Percentiles rank a stretch among this genome's conserved stretches.
phyloP scores from a whole-genome alignment of 441 rosid genomes.

The Erysimum cheiri region DNA sequence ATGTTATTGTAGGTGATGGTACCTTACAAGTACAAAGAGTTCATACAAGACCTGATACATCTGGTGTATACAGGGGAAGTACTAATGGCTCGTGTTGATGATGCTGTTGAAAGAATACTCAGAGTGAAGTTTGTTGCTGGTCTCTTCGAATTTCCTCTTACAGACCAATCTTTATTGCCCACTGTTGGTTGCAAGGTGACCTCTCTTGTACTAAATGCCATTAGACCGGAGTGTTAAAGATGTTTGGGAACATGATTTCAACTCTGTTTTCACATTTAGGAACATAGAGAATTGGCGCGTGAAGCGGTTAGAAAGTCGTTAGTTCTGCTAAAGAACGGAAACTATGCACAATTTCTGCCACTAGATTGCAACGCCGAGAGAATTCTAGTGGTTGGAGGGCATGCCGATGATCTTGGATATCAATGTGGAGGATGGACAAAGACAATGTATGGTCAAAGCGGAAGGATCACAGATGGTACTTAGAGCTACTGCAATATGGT shows the following conservation, averaged over 20 bases:
- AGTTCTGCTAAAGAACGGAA: slow-evolving; percentile 81
- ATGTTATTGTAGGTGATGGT: slow-evolving; percentile 77
- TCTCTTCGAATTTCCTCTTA: slow-evolving; percentile 71
- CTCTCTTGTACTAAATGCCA: background rate
- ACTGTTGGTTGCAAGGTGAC: slow-evolving; percentile 77
- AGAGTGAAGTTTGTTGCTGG: slow-evolving; percentile 83
- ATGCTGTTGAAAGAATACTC: slow-evolving; percentile 78
- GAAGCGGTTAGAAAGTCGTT: slow-evolving; percentile 88
- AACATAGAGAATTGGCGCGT: slow-evolving; percentile 71
- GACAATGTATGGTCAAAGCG: slow-evolving; percentile 64
- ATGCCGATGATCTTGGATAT: slow-evolving; percentile 82
- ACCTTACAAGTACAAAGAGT: slow-evolving; percentile 54
- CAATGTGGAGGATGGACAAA: slow-evolving; percentile 97
- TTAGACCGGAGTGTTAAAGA: background rate
- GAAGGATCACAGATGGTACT: slow-evolving; percentile 79
- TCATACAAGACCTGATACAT: slow-evolving; percentile 51
- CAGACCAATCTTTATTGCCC: slow-evolving; percentile 62
- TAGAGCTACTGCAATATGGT: slow-evolving; percentile 2
- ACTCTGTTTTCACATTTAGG: slow-evolving; percentile 45
- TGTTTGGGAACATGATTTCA: background rate
- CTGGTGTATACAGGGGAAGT: slow-evolving; percentile 71
- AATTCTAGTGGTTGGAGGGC: slow-evolving; percentile 77
- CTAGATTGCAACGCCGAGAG: slow-evolving; percentile 57
- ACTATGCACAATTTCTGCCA: slow-evolving; percentile 61
- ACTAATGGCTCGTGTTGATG: slow-evolving; percentile 63